Conservation (phyloP, 1,284 basidiomycete species). For the Rhodotorula sp. region DNA sequence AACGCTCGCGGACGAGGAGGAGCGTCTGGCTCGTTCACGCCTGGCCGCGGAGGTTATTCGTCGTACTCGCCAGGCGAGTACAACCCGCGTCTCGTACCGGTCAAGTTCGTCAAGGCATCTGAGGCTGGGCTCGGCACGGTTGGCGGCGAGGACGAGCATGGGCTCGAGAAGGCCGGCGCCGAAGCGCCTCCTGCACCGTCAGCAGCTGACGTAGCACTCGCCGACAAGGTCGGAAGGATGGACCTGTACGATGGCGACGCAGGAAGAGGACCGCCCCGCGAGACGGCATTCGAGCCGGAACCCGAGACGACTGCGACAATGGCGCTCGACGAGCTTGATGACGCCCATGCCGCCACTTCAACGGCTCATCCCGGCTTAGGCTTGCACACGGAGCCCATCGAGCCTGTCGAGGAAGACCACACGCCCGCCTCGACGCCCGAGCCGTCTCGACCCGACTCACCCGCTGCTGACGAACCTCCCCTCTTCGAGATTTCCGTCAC, state of each 20-base stretch:
- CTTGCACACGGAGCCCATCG: not conserved
- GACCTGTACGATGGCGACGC: not conserved
- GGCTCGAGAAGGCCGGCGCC: slow-evolving; percentile 19
- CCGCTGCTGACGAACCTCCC: slow-evolving; percentile 5
- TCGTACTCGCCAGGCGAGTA: not conserved
- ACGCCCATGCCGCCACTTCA: not conserved
- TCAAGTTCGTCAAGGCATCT: slow-evolving; percentile 33
- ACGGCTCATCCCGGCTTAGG: slow-evolving; percentile 19
- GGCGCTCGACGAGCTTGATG: slow-evolving; percentile 22
- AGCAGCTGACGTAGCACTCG: slow-evolving; percentile 7
- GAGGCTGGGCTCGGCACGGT: slow-evolving; percentile 9
- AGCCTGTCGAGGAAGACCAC: not conserved
- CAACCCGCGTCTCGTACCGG: slow-evolving; percentile 36
- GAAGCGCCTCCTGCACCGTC: not conserved
- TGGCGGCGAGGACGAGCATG: slow-evolving; percentile 29
- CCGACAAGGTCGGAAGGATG: slow-evolving; percentile 16
- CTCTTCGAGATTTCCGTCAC: slow-evolving; percentile 26
- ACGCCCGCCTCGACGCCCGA: no score
- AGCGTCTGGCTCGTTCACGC: not conserved
- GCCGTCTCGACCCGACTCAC: no score
- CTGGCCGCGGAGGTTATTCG: slow-evolving; percentile 12
- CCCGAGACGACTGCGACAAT: slow-evolving; percentile 15
- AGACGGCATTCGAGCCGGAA: slow-evolving; percentile 6
- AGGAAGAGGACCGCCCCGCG: not conserved
- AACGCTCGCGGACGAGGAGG: not conserved